phyloP scores from a whole-genome alignment of 306 rosid species.

The Medicago ruthenica region DNA sequence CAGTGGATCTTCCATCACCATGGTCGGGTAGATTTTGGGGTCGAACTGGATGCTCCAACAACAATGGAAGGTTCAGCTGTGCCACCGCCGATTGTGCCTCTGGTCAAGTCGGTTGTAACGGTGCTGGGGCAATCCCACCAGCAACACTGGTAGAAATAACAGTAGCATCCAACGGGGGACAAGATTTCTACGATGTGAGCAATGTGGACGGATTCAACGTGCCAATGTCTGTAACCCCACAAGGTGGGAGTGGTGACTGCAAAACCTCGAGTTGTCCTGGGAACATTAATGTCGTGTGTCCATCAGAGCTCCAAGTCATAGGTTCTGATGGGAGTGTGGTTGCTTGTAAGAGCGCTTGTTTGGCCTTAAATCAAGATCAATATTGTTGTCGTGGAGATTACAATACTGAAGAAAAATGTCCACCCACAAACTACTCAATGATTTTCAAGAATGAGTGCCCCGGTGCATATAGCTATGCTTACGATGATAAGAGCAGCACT shows the following conservation, averaged over 20 bases:
- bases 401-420: slow-evolving; percentile 41
- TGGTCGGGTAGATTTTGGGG: slow-evolving; percentile 73
- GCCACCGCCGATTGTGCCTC: slow-evolving; percentile 64
- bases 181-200: slow-evolving; percentile 68
- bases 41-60: slow-evolving; percentile 53
- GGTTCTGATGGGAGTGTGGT: slow-evolving; percentile 46
- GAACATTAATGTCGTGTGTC: slow-evolving; percentile 53
- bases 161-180: slow-evolving; percentile 42
- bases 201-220: slow-evolving; percentile 18
- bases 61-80: slow-evolving; percentile 51
- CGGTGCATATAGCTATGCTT: slow-evolving; percentile 71
- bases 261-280: slow-evolving; percentile 37
- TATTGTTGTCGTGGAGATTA: slow-evolving; percentile 61
- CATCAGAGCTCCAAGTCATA: slow-evolving; percentile 42
- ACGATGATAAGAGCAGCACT: slow-evolving; percentile 54
- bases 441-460: slow-evolving; percentile 64
- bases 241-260: slow-evolving; percentile 55
- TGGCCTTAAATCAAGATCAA: slow-evolving; percentile 44
- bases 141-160: slow-evolving; percentile 55
- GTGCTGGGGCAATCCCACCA: slow-evolving; percentile 58
- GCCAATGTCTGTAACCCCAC: slow-evolving; percentile 51
- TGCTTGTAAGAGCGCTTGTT: slow-evolving; percentile 76
- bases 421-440: slow-evolving; percentile 53
- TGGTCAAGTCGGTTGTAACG: slow-evolving; percentile 62
- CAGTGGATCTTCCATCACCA: slow-evolving; percentile 48